Evolutionary conservation across 2,329 filamentous ascomycete species (phyloP).

Genomic region (Phaeosphaeriaceae sp.): DNA sequence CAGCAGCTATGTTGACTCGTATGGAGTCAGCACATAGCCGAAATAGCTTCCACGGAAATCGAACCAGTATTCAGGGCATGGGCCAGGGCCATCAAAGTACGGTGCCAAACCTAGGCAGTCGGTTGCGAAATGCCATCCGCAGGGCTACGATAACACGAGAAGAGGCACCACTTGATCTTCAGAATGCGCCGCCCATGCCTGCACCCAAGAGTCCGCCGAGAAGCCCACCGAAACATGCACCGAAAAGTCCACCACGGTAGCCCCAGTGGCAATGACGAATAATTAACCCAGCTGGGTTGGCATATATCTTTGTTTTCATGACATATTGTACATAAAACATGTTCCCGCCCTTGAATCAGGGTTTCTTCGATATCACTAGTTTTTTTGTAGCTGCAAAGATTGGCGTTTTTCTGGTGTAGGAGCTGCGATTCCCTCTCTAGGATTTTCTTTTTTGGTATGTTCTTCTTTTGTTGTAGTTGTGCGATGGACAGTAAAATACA

Average conservation of each 20-base stretch:
- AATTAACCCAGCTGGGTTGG: not conserved
- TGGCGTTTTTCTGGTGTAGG: constrained; percentile 5
- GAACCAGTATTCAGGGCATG: constrained; percentile 6
- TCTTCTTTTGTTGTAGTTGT: not conserved
- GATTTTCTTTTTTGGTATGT: constrained; percentile 2
- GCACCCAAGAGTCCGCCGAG: constrained; percentile 23
- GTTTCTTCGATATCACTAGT: not conserved
- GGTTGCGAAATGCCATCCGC: constrained; percentile 40
- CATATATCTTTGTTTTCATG: not conserved
- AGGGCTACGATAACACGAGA: constrained; percentile 43
- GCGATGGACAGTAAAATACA: not conserved
- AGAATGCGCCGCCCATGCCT: constrained; percentile 29
- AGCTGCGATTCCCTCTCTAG: constrained; percentile 5
- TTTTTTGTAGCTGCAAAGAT: not conserved
- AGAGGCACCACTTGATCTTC: constrained; percentile 33
- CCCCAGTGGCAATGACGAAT: constrained; percentile 5
- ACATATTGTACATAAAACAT: constrained; percentile 9
- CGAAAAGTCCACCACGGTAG: constrained; percentile 26
- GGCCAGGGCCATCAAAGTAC: constrained; percentile 13
- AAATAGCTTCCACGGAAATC: constrained; percentile 30
- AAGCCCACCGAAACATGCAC: constrained; percentile 18
- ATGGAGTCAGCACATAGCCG: constrained; percentile 70
- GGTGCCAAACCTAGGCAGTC: constrained; percentile 28
- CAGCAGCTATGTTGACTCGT: constrained; percentile 80
- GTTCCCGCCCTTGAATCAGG: not conserved